These are phyloP conservation scores for Phytophthora capsici DNA, from an alignment of 352 stramenopile species.

Conservation along the genomic window DNA sequence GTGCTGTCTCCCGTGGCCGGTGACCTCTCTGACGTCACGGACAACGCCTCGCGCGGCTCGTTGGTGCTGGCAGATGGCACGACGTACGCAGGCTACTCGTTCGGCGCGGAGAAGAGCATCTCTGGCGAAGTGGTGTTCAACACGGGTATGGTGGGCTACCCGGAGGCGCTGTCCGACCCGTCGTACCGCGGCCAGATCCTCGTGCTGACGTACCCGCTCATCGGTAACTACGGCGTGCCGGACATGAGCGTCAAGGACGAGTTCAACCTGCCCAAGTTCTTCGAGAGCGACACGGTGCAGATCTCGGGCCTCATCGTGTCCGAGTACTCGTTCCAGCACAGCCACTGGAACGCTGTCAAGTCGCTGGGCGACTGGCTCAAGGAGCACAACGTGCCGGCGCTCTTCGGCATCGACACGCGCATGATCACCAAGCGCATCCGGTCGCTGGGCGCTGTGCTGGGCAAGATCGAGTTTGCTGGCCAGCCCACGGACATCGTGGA, in stretches of 20 bases:
- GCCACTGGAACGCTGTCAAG: constrained; percentile 93
- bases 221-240: constrained; percentile 99
- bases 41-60: constrained; percentile 54
- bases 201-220: constrained; percentile 97
- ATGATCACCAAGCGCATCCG: constrained; percentile 99
- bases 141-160: constrained; percentile 99
- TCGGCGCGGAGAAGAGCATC: constrained; percentile 90
- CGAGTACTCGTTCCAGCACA: constrained; percentile 97
- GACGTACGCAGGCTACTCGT: constrained; percentile 86
- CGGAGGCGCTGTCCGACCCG: constrained; percentile 97
- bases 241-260: constrained; percentile 90
- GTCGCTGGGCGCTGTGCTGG: constrained; percentile 94
- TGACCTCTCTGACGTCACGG: constrained; percentile 32
- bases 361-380: constrained; percentile 90
- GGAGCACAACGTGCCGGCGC: constrained; percentile 92
- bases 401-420: constrained; percentile 98
- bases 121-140: constrained; percentile 98
- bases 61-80: constrained; percentile 90
- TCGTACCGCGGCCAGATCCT: constrained; percentile 98
- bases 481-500: constrained; percentile 57
- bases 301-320: constrained; percentile 97
- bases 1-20: constrained; percentile 55
- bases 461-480: constrained; percentile 95
- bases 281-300: constrained; percentile 97
- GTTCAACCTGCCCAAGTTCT: constrained; percentile 95